Percentiles rank a stretch among this genome's conserved stretches.
These are phyloP conservation scores for Canavalia gladiata DNA, from an alignment of 306 rosid genomes.

Conservation along the genomic window DNA sequence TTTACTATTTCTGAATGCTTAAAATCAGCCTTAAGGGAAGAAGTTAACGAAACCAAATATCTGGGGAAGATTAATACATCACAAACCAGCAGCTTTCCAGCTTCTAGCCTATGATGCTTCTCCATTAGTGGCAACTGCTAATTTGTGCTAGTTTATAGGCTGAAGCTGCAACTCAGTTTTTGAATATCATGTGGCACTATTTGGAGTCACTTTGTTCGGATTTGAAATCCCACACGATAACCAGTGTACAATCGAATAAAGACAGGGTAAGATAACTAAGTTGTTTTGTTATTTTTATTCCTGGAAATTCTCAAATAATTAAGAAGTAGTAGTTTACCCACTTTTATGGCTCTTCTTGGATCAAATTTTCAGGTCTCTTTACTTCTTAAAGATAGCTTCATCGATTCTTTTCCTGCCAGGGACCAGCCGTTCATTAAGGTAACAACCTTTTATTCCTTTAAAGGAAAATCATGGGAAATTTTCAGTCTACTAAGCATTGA, in stretches of 20 bases:
- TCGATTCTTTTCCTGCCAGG: constrained; percentile 82
- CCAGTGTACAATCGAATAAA: constrained; percentile 83
- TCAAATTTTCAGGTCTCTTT: constrained; percentile 82
- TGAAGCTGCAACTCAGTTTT: constrained; percentile 72
- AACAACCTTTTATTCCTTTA: constrained; percentile 38
- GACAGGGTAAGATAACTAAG: constrained; percentile 75
- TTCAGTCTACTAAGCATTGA: constrained; percentile 21
- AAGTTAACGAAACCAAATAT: not conserved
- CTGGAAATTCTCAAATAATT: constrained; percentile 25
- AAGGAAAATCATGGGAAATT: constrained; percentile 13
- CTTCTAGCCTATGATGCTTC: constrained; percentile 38
- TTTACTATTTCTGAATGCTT: too few relatives aligned
- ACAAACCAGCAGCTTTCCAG: constrained; percentile 31
- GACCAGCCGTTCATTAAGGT: constrained; percentile 94
- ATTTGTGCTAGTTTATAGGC: constrained; percentile 63
- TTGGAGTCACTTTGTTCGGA: constrained; percentile 87
- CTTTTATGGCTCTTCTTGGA: constrained; percentile 36
- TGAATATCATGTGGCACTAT: constrained; percentile 70
- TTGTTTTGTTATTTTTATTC: constrained; percentile 37
- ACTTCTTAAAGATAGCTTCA: constrained; percentile 94
- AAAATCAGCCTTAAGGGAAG: too few relatives aligned
- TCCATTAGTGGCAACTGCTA: constrained; percentile 40
- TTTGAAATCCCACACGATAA: constrained; percentile 80
- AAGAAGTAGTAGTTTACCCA: constrained; percentile 28
- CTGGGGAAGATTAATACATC: constrained; percentile 27